Evolutionary conservation across 306 rosid genomes (phyloP), one percentile per base, ranked within the genome.

Genomic region (Castanospermum australe): DNA sequence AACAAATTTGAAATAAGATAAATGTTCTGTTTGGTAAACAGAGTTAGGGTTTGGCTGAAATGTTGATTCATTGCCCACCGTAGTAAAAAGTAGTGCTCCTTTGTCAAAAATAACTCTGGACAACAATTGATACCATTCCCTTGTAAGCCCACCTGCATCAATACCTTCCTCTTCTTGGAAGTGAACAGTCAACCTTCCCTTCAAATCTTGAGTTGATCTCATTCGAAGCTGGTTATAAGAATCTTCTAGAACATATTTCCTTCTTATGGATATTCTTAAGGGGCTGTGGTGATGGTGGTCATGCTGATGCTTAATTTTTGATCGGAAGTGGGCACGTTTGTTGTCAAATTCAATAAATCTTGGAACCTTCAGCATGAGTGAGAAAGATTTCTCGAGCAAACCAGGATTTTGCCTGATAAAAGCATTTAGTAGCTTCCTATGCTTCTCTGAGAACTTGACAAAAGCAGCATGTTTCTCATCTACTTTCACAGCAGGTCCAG

Each of bases 111-210:
- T 96, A 83, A 96, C 99, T 76, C 99, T 88, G 78, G 99, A 96
- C 81, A 96, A 79, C 76, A 91, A 79, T 80, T 93, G 99, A 84
- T 96, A 96, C 99, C 99, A 96, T 81, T 96, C 99, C 88, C 99
- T 91, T 36, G 99, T 91, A 76, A 96, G 99, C 56, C 99, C 99
- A 59, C 98, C 99, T 1, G 99, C 99, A 86, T 96, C 99, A 64
- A 96, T 93, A 65, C 99, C 99, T 85, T 96, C 99, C 91, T 96
- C 99, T 81, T 98, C 99, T 90, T 96, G 99, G 84, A 96, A 96
- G 87, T 96, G 93, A 83, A 96, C 98, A 20, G 97, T 96, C 90
- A 96, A 85, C 89, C 99, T 91, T 55, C 98, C 99, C 88, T 92
- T 96, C 88, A 96, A 81, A 83, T 96, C 98, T 68, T 79, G 84